Evolutionary conservation across 2,329 filamentous ascomycete species (phyloP), one percentile per base, ranked within the genome.

Genomic region (Colletotrichum nymphaeae): DNA sequence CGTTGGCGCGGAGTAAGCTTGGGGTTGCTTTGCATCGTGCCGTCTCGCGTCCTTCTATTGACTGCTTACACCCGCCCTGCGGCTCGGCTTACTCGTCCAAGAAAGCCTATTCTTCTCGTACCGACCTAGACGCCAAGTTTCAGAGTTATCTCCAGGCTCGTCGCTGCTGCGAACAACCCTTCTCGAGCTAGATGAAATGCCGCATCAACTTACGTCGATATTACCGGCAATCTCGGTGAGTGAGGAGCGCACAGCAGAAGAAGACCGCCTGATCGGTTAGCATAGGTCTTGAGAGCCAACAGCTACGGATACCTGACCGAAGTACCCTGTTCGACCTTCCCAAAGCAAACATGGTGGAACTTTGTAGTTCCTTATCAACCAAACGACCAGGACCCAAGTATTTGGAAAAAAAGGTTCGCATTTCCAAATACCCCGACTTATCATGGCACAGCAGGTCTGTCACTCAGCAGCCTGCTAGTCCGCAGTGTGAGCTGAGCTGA

Each of bases 291-390:
- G 52, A 60, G 66, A 60, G 35, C 22, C 28, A 55, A 69, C 59
- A 26, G 70, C 26, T 14, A 59, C 59, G 32, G 70, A 26, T 24
- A 59, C 24, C 42, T 59, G 37, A 55, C 69, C 37, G 53, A 73
- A 66, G 56, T 70, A 56, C 70, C 67, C 35, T 46, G 35, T 49
- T 49, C 55, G 32, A 66, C 67, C 71, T 66, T 63, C 71, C 71
- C 71, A 66, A 73, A 73, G 67, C 19, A 69, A 70, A 57, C 55
- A 57, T 49, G 46, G 67, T 52, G 67, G 62, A 42, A 65, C 60
- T 71, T 22, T 63, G 56, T 56, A 56, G 42, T 7, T 24, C 53
- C 69, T 72, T 71, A 73, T 71, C 71, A 19, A 28, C 28, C 30
- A 24, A n/a, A 14, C 53, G 32, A 56, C 42, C 53, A 69, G 53